These are phyloP conservation scores for Aspergillus cejpii DNA, from an alignment of 2,329 filamentous ascomycete genomes.

Conservation along the genomic window DNA sequence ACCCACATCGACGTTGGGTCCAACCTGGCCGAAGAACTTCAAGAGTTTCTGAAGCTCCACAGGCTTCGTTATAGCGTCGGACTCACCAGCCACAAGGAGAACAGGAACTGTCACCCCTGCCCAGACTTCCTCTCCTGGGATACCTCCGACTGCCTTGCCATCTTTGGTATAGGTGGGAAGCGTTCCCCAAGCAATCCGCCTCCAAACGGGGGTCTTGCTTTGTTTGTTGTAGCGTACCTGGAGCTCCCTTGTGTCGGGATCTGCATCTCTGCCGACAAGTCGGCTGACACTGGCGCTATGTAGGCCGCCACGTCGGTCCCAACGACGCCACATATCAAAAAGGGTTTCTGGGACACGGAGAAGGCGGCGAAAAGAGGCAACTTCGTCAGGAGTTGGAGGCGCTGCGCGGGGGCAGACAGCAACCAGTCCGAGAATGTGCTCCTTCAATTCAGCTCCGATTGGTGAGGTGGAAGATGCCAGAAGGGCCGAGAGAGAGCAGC, in stretches of 20 bases:
- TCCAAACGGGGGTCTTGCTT: slow-evolving; percentile 74
- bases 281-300: slow-evolving; percentile 71
- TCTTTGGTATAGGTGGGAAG: slow-evolving; percentile 52
- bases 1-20: slow-evolving; percentile 21
- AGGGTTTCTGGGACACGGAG: slow-evolving; percentile 60
- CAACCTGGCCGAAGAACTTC: slow-evolving; percentile 30
- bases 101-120: slow-evolving; percentile 64
- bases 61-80: slow-evolving; percentile 69
- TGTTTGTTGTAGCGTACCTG: slow-evolving; percentile 61
- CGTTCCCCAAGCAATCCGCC: slow-evolving; percentile 68
- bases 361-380: slow-evolving; percentile 49
- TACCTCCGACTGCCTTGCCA: slow-evolving; percentile 52
- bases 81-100: slow-evolving; percentile 69
- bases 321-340: slow-evolving; percentile 69
- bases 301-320: slow-evolving; percentile 71
- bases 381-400: slow-evolving; percentile 52
- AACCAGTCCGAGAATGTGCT: slow-evolving; percentile 66
- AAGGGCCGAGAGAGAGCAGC: slow-evolving; percentile 67
- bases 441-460: slow-evolving; percentile 48
- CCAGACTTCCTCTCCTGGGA: slow-evolving; percentile 68
- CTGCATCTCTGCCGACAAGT: slow-evolving; percentile 51
- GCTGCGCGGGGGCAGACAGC: slow-evolving; percentile 72
- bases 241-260: slow-evolving; percentile 37
- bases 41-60: slow-evolving; percentile 64
- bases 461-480: slow-evolving; percentile 58